Evolutionary conservation across 768 basidiomycete genomes (phyloP).

Genomic region (Russula brevipes): DNA sequence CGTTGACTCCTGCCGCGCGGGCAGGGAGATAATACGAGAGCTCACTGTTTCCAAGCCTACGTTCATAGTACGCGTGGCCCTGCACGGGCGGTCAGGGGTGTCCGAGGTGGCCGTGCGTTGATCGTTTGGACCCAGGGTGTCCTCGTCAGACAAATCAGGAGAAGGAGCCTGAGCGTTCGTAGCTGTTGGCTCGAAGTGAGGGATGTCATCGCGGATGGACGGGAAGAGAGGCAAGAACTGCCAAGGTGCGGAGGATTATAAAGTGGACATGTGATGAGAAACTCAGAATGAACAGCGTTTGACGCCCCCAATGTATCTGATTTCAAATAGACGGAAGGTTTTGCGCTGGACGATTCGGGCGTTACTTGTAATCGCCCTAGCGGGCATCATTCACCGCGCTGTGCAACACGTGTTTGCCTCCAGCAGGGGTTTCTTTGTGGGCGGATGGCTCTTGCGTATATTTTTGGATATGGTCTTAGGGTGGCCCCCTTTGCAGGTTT

Average conservation of each 20-base stretch:
- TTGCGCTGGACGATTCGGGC: too few species aligned
- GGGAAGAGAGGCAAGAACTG: background rate
- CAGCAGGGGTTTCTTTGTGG: too few species aligned
- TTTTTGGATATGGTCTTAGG: too few species aligned
- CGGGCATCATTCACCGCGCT: too few species aligned
- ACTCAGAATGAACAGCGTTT: too few species aligned
- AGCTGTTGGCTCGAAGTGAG: background rate
- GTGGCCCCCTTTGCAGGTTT: too few species aligned
- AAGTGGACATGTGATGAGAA: conserved; percentile 5
- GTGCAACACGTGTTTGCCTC: too few species aligned
- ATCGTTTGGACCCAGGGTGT: background rate
- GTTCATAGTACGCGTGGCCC: conserved; percentile 35
- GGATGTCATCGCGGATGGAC: background rate
- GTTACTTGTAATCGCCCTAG: too few species aligned
- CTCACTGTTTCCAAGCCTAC: conserved; percentile 69
- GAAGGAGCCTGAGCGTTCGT: conserved; percentile 9
- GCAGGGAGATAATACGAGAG: conserved; percentile 75
- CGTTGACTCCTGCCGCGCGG: conserved; percentile 76
- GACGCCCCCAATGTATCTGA: background rate
- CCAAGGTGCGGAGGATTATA: background rate
- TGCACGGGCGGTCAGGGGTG: background rate
- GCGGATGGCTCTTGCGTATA: too few species aligned
- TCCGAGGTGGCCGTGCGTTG: background rate
- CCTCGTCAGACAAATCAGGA: conserved; percentile 12
- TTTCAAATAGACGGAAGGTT: too few species aligned